Evolutionary conservation across 371 early-diverging fungal genomes (phyloP), one percentile per base, ranked within the genome.

Genomic region (Mucor mucedo): DNA sequence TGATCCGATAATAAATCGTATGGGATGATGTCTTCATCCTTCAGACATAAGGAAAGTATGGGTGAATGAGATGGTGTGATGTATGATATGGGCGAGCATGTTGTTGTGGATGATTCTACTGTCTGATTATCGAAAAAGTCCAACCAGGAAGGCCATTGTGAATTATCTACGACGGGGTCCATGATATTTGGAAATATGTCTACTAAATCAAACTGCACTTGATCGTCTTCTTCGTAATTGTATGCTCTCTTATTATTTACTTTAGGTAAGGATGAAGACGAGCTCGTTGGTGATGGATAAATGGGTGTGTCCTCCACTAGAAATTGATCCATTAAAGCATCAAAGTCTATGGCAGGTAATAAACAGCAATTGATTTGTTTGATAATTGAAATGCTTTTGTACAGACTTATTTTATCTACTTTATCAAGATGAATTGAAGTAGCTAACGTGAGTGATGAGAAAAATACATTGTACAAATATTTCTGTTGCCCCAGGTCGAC

Each of bases 401-500:
- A 13, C 10, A 70, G 40, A 52, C 38, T 60, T 8, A 63, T 14
- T 30, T 40, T 52, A 21, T 65, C 59, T n/a, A 62, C 28, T 40
- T 42, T 52, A 30, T 63, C 63, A 39, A 72, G 39, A 48, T 70
- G 66, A 32, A 76, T 59, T 4, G 73, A 70, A 14, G 70, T 58
- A 13, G 73, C 66, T 13, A 68, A 60, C 16, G 66, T 73, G 13
- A 76, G 42, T 2, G 68, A 70, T 13, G 68, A 45, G 29, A 64
- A 61, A n/a, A 76, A 74, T 1, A 64, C 21, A 44, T 76, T 78
- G 61, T 62, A 63, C 8, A 76, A 55, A 53, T 68, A 71, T 16
- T 54, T 60, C 11, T 54, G 40, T 35, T 70, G 69, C n/a, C 66
- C 52, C 9, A 62, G 42, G 3, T 65, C 65, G 16, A 73, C 10